Evolutionary conservation across 805 yeast species (phyloP).

Genomic region (Scheffersomyces coipomensis): DNA sequence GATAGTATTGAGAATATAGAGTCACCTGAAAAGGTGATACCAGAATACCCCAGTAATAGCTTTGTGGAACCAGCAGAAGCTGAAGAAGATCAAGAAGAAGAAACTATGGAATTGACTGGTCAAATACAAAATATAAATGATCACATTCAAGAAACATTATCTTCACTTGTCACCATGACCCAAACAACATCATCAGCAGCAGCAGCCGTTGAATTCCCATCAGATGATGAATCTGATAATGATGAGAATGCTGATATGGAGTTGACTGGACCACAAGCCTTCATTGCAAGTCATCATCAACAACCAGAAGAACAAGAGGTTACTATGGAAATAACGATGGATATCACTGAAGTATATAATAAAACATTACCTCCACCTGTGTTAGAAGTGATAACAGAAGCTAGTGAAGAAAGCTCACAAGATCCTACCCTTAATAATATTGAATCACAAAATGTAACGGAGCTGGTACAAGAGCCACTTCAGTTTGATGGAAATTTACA

Average conservation of each 20-base stretch:
- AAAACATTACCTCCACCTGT: not conserved
- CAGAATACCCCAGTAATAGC: not conserved
- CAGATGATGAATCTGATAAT: not conserved
- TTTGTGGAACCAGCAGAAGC: not conserved
- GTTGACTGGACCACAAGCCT: conserved; percentile 14
- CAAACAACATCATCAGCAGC: no score
- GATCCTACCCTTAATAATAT: no score
- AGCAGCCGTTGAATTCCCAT: not conserved
- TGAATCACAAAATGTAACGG: not conserved
- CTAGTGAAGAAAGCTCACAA: conserved; percentile 1
- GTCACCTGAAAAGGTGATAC: not conserved
- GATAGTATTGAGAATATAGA: conserved; percentile 1
- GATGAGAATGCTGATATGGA: conserved; percentile 22
- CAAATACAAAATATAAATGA: conserved; percentile 7
- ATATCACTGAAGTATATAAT: conserved; percentile 2
- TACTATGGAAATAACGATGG: conserved; percentile 5
- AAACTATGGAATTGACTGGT: conserved; percentile 30
- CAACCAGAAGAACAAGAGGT: not conserved
- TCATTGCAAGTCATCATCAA: not conserved
- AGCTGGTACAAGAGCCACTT: not conserved
- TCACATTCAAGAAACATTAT: not conserved
- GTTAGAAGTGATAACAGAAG: not conserved
- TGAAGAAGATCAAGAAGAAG: conserved; percentile 17
- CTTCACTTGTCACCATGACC: no score
- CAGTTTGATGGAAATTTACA: no score